Conservation (phyloP, 148 eudicot species). For the Nyssa sinensis region DNA sequence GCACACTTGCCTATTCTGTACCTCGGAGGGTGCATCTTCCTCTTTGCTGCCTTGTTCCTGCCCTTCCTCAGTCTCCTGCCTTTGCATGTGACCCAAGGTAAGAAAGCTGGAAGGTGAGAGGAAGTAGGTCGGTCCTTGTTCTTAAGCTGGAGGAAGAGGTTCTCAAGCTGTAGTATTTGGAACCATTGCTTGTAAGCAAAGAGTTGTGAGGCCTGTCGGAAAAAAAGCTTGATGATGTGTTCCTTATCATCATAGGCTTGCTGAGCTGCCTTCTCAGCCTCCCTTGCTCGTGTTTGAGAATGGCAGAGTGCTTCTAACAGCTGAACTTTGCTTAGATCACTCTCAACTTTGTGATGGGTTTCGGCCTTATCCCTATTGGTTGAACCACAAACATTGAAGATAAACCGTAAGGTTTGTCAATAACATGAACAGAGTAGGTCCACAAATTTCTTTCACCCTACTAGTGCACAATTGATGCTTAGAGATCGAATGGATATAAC, state of each 20-base stretch:
- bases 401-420: conserved; percentile 2
- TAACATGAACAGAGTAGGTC: not conserved
- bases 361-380: conserved; percentile 7
- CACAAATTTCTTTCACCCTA: not conserved
- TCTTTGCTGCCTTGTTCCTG: conserved; percentile 15
- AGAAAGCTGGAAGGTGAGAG: conserved; percentile 13
- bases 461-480: no score
- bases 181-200: conserved; percentile 51
- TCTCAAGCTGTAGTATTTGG: conserved; percentile 36
- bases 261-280: conserved; percentile 41
- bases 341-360: conserved; percentile 1
- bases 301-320: conserved; percentile 46
- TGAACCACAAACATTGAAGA: not conserved
- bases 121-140: conserved; percentile 19
- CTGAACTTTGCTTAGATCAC: conserved; percentile 26
- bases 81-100: conserved; percentile 17
- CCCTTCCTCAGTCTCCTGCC: conserved; percentile 14
- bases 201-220: conserved; percentile 41
- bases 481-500: no score
- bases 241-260: conserved; percentile 39
- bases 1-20: conserved; percentile 11
- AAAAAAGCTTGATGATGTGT: conserved; percentile 29
- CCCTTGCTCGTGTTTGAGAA: conserved; percentile 51
- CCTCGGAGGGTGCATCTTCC: conserved; percentile 5
- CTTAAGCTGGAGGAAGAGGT: conserved; percentile 30